These are phyloP conservation scores for Jatropha podagrica DNA, from an alignment of 441 rosid genomes.

Conservation along the genomic window DNA sequence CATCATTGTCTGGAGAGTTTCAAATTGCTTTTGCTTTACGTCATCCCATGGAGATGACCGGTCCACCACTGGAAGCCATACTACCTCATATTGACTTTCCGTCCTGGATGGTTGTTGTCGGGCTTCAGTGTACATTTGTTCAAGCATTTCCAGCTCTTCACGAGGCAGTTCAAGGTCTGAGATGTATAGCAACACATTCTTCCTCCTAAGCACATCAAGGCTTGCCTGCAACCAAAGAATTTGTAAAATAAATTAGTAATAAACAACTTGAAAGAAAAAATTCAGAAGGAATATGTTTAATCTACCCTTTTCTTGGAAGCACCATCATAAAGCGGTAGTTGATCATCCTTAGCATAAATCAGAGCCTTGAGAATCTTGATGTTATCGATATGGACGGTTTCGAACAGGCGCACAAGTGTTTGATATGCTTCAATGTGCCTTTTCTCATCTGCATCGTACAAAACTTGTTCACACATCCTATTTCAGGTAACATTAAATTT, in stretches of 20 bases:
- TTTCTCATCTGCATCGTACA: constrained; percentile 51
- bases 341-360: constrained; percentile 57
- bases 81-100: constrained; percentile 65
- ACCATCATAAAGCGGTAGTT: constrained; percentile 61
- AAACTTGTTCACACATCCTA: neutral
- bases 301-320: constrained; percentile 56
- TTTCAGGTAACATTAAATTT: neutral
- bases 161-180: constrained; percentile 66
- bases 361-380: constrained; percentile 63
- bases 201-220: constrained; percentile 70
- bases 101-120: constrained; percentile 35
- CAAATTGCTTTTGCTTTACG: constrained; percentile 44
- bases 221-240: constrained; percentile 38
- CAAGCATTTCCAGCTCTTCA: constrained; percentile 60
- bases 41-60: constrained; percentile 46
- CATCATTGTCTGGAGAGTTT: constrained; percentile 47
- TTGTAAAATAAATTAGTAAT: no score
- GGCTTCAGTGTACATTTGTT: constrained; percentile 54
- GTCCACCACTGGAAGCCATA: constrained; percentile 79
- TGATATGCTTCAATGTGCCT: constrained; percentile 53
- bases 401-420: constrained; percentile 41
- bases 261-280: neutral
- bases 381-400: constrained; percentile 61
- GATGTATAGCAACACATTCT: constrained; percentile 63
- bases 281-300: constrained; percentile 8